Conservation (phyloP, 1,284 basidiomycete species). For the Leccinum pseudoinsigne region DNA sequence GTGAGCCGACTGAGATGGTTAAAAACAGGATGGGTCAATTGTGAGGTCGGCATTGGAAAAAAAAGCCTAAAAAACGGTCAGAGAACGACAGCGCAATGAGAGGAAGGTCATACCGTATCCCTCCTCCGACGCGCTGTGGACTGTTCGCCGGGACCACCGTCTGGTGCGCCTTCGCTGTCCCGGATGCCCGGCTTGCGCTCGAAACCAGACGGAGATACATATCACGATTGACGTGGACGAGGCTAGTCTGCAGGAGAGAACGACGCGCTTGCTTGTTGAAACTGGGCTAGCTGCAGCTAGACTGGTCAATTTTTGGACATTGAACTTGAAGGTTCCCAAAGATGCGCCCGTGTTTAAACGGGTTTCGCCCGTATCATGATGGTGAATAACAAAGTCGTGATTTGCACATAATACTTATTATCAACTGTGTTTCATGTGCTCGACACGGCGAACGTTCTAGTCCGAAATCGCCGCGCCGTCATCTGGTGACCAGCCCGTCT, state of each 20-base stretch:
- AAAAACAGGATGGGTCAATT: conserved; percentile 49
- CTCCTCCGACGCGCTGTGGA: conserved; percentile 28
- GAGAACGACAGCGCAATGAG: not conserved
- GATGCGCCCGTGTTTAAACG: too few relatives aligned
- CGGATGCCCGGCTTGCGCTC: conserved; percentile 23
- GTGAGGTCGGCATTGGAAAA: too few relatives aligned
- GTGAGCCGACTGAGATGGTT: conserved; percentile 56
- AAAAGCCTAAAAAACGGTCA: conserved; percentile 25
- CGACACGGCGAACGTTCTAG: too few relatives aligned
- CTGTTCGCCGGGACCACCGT: conserved; percentile 20
- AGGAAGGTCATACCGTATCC: conserved; percentile 18
- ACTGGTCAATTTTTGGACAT: too few relatives aligned
- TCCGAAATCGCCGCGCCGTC: too few relatives aligned
- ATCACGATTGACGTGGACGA: not conserved
- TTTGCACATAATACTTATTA: too few relatives aligned
- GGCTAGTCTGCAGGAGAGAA: not conserved
- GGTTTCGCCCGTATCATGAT: too few relatives aligned
- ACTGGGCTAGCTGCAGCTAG: too few relatives aligned
- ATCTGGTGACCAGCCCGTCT: too few relatives aligned
- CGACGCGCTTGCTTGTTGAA: not conserved
- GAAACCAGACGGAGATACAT: conserved; percentile 26
- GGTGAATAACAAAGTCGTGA: too few relatives aligned
- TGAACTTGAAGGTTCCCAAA: too few relatives aligned
- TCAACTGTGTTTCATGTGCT: too few relatives aligned
- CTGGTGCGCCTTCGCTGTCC: conserved; percentile 11